Conservation (phyloP, 1,139 yeast genomes). For the Hansenula anomala region DNA sequence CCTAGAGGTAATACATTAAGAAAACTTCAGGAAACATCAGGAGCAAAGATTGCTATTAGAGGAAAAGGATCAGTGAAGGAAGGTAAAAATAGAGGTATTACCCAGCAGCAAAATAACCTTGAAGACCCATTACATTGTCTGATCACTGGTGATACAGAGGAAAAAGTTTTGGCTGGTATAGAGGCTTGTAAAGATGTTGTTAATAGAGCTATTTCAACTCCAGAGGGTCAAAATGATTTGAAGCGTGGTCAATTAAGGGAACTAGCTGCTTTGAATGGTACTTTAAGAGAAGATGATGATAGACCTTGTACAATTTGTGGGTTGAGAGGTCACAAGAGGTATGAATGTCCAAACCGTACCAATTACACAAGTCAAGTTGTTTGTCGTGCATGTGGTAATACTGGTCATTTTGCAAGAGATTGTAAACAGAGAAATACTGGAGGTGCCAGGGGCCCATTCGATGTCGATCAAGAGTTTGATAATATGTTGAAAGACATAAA, state of each 20-base stretch:
- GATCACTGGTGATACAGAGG: slow-evolving; percentile 79
- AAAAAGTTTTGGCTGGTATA: slow-evolving; percentile 71
- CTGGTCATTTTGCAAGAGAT: slow-evolving; percentile 87
- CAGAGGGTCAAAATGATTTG: slow-evolving; percentile 89
- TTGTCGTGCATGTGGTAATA: slow-evolving; percentile 74
- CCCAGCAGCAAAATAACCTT: slow-evolving; percentile 37
- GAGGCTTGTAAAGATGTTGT: slow-evolving; percentile 72
- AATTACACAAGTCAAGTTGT: slow-evolving; percentile 54
- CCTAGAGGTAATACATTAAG: slow-evolving; percentile 93
- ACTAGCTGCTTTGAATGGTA: slow-evolving; percentile 91
- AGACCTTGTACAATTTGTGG: slow-evolving; percentile 58
- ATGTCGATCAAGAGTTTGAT: slow-evolving; percentile 41
- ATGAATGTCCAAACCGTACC: slow-evolving; percentile 55
- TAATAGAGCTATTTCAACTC: slow-evolving; percentile 79
- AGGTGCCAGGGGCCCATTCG: slow-evolving; percentile 11
- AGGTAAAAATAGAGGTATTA: slow-evolving; percentile 56
- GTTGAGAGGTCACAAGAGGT: slow-evolving; percentile 54
- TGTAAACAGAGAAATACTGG: slow-evolving; percentile 48
- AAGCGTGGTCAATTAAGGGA: slow-evolving; percentile 90
- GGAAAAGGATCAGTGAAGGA: slow-evolving; percentile 96
- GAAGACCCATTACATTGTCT: slow-evolving; percentile 87
- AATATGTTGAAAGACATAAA: slow-evolving; percentile 47
- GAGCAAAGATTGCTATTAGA: slow-evolving; percentile 81
- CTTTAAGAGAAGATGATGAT: slow-evolving; percentile 77
- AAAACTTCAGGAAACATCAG: slow-evolving; percentile 75